These are phyloP conservation scores for Ogataea parapolymorpha DNA, from an alignment of 805 yeast genomes.

Conservation along the genomic window DNA sequence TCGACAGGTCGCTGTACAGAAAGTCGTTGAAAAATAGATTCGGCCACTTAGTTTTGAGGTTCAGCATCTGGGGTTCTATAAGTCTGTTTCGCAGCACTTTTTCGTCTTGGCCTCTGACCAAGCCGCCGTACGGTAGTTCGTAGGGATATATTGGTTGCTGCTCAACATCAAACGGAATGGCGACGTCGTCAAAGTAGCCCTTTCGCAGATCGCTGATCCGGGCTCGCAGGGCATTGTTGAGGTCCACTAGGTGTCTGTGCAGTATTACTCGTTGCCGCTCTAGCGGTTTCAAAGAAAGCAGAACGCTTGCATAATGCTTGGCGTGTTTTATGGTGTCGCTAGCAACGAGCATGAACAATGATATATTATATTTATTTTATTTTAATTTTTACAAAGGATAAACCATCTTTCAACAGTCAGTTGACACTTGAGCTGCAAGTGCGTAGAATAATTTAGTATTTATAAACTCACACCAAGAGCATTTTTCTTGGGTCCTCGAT, in stretches of 20 bases:
- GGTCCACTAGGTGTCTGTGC: conserved; percentile 10
- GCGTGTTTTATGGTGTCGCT: not conserved
- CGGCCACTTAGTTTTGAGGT: conserved; percentile 23
- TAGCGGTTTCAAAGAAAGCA: conserved; percentile 18
- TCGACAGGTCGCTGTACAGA: conserved; percentile 11
- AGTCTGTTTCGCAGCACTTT: conserved; percentile 14
- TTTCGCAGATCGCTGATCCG: conserved; percentile 18
- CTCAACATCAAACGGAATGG: conserved; percentile 16
- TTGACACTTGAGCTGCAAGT: not conserved
- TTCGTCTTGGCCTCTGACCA: conserved; percentile 22
- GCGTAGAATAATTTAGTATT: conserved; percentile 1
- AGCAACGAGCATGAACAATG: conserved; percentile 3
- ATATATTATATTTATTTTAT: not conserved
- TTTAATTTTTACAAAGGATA: not conserved
- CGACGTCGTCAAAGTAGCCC: conserved; percentile 22
- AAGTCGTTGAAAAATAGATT: conserved; percentile 16
- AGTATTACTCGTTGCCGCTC: conserved; percentile 13
- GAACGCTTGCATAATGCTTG: conserved; percentile 13
- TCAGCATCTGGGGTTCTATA: conserved; percentile 21
- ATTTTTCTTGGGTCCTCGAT: conserved; percentile 99
- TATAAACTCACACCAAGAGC: conserved; percentile 49
- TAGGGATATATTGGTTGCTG: conserved; percentile 14
- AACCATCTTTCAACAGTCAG: no score
- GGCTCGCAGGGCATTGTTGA: conserved; percentile 16
- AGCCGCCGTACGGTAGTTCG: conserved; percentile 25